Conservation (phyloP, 257 asterid genomes). For the Lycium ferocissimum region DNA sequence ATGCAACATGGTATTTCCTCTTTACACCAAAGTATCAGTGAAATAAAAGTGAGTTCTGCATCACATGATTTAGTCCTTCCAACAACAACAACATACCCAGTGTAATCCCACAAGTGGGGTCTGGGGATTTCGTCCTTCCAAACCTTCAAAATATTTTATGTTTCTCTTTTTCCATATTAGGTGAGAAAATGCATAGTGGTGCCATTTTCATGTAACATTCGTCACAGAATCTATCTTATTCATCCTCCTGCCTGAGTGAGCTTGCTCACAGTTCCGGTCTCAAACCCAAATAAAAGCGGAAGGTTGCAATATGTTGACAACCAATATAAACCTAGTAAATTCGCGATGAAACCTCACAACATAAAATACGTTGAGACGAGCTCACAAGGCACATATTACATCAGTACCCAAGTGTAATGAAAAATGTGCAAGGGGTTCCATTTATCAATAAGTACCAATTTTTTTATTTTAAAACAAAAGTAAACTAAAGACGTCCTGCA, state of each 20-base stretch:
- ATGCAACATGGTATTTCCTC: background rate
- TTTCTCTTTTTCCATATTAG: background rate
- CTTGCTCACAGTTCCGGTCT: background rate
- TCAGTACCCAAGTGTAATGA: background rate
- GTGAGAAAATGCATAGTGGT: background rate
- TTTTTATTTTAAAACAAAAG: background rate
- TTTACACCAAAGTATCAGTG: background rate
- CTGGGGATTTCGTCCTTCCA: background rate
- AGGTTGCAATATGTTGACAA: background rate
- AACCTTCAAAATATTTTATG: background rate
- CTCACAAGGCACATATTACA: constrained; percentile 1
- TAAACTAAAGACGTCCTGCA: constrained; percentile 2
- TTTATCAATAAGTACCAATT: background rate
- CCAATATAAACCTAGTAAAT: constrained; percentile 16
- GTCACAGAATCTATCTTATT: constrained; percentile 5
- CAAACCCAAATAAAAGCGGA: constrained; percentile 9
- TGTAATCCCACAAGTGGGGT: too few relatives aligned
- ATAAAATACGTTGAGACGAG: background rate
- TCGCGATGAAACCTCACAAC: background rate
- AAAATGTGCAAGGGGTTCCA: background rate
- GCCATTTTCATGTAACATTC: background rate
- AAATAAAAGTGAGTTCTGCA: background rate
- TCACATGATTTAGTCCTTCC: background rate
- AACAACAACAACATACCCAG: too few relatives aligned
- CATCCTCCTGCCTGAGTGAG: background rate